Conservation (phyloP, 352 stramenopile species). For the Blastocystis sp. region DNA sequence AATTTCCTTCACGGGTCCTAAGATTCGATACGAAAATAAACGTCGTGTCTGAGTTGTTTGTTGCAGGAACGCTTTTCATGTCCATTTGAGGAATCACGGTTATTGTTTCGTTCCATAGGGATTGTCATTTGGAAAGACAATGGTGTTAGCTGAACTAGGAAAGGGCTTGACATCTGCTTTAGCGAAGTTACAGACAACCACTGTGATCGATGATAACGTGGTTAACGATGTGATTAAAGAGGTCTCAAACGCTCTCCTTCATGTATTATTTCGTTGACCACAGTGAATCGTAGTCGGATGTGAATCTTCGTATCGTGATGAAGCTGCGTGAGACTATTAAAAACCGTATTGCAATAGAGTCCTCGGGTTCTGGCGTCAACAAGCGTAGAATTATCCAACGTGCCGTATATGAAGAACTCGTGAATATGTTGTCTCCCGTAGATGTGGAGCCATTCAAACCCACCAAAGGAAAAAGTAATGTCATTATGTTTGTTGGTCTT, state of each 20-base stretch:
- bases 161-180: constrained; percentile 78
- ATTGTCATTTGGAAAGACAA: constrained; percentile 63
- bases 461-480: constrained; percentile 80
- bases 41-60: neutral
- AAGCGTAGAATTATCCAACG: constrained; percentile 80
- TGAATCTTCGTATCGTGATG: constrained; percentile 69
- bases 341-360: constrained; percentile 76
- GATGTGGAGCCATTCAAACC: constrained; percentile 77
- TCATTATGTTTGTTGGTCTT: constrained; percentile 84
- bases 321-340: constrained; percentile 81
- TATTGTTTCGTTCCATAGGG: neutral
- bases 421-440: constrained; percentile 76
- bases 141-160: constrained; percentile 80
- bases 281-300: constrained; percentile 73
- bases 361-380: constrained; percentile 71
- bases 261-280: constrained; percentile 65
- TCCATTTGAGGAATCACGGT: neutral
- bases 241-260: constrained; percentile 78
- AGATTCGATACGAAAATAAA: constrained; percentile 36
- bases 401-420: constrained; percentile 79
- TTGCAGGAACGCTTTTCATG: neutral
- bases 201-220: constrained; percentile 79
- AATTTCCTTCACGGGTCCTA: constrained; percentile 18
- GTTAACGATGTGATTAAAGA: constrained; percentile 81
- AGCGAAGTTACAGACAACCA: constrained; percentile 76